phyloP scores from a whole-genome alignment of 2,329 filamentous ascomycete genomes.

The Exophiala lecanii-corni region DNA sequence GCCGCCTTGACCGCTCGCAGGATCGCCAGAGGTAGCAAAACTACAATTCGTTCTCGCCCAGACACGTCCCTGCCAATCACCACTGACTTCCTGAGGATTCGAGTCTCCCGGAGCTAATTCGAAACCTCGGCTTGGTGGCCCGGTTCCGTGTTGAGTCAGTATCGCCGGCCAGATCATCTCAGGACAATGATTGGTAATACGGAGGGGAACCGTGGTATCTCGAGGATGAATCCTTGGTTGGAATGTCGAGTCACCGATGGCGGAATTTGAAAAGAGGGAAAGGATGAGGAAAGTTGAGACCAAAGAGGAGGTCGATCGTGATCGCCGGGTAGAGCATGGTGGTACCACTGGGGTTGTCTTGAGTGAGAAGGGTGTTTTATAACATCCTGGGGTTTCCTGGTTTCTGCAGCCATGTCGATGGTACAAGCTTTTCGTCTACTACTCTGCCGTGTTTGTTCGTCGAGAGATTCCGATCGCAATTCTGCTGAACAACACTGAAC shows the following conservation, averaged over 20 bases:
- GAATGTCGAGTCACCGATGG: neutral
- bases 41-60: slow-evolving; percentile 84
- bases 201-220: slow-evolving; percentile 51
- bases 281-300: too few relatives aligned
- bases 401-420: too few relatives aligned
- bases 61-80: slow-evolving; percentile 74
- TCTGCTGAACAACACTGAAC: too few relatives aligned
- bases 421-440: too few relatives aligned
- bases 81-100: slow-evolving; percentile 58
- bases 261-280: neutral
- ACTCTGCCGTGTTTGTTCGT: too few relatives aligned
- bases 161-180: slow-evolving; percentile 73
- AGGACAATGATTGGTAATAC: slow-evolving; percentile 67
- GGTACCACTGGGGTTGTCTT: too few relatives aligned
- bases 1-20: slow-evolving; percentile 44
- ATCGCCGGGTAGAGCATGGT: too few relatives aligned
- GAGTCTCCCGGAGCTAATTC: slow-evolving; percentile 58
- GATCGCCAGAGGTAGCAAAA: slow-evolving; percentile 58
- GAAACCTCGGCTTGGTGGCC: slow-evolving; percentile 65
- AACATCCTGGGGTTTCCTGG: too few relatives aligned
- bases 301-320: too few relatives aligned
- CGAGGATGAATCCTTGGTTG: slow-evolving; percentile 10
- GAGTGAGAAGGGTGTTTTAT: too few relatives aligned
- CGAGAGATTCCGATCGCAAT: too few relatives aligned
- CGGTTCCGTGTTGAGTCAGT: slow-evolving; percentile 65